Base-by-base conservation (phyloP, 2,329 filamentous ascomycete genomes). In the Orbilia oligospora region DNA sequence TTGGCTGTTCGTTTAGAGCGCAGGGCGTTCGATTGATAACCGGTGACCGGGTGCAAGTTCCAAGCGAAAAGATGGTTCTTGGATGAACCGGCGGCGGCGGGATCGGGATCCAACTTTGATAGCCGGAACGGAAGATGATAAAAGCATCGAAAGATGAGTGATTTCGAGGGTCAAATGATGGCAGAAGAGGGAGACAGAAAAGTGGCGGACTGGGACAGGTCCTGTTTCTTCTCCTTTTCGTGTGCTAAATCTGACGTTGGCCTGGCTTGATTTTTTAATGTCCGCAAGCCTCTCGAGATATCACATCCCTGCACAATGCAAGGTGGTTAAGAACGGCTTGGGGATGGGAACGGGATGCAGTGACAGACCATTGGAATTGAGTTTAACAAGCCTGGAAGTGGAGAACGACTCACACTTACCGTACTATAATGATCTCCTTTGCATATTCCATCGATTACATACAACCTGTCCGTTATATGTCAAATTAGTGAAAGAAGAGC, bases 211-310 rank as follows among this genome's bases (percentile, higher is more conserved):
- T 49, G 49, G 33, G 53, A 36, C 48, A 53, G 24, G 56, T 33
- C 63, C 36, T 66, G 67, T 18, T 64, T 49, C 30, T 44, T 75
- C 64, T 70, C 65, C 65, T 77, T 67, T 67, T 77, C 58, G 58
- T 55, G 64, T 22, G 56, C 72, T 71, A 55, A 63, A 64, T 67
- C 55, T 76, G 71, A 76, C 71, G 65, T 76, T 76, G 64, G 53
- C 61, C 18, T 64, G 66, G 71, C 71, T 67, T 68, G 64, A 55
- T 49, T 66, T 70, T 76, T 77, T 77, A 77, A 77, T 77, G 61
- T 68, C 67, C 73, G 73, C 73, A 71, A 71, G 73, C 73, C 67
- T 71, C 73, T 61, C 56, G 56, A 61, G 67, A 77, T 67, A 67
- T 64, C 67, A 64, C 36, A 63, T 49, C 71, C 71, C 65, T 69